Evolutionary conservation across 2,329 filamentous ascomycete genomes (phyloP).

Genomic region (Pyrenophora tritici-repentis): DNA sequence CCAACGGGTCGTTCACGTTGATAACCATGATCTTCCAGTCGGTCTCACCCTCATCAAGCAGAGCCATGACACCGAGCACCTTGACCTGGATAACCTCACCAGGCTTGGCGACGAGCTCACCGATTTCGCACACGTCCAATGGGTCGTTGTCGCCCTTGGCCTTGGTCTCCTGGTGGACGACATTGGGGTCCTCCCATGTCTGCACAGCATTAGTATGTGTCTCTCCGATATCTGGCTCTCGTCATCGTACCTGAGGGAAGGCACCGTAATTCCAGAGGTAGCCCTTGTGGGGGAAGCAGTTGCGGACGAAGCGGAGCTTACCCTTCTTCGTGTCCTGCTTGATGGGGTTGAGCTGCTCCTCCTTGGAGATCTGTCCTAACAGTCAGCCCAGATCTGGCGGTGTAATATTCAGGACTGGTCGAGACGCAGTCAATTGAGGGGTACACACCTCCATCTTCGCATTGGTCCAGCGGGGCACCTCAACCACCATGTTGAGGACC

Average conservation of each 20-base stretch:
- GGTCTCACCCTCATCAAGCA: conserved; percentile 99
- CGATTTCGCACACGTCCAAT: conserved; percentile 98
- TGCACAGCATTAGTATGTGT: conserved; percentile 51
- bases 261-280: conserved; percentile 99
- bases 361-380: conserved; percentile 84
- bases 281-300: conserved; percentile 99
- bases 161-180: conserved; percentile 97
- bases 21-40: conserved; percentile 99
- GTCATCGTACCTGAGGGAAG: conserved; percentile 82
- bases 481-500: conserved; percentile 98
- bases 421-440: conserved; percentile 11
- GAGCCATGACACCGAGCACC: conserved; percentile 98
- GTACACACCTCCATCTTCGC: conserved; percentile 92
- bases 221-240: conserved; percentile 36
- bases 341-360: conserved; percentile 97
- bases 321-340: conserved; percentile 99
- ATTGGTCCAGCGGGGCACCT: conserved; percentile 99
- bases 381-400: conserved; percentile 24
- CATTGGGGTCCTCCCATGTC: conserved; percentile 99
- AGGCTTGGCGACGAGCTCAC: conserved; percentile 93
- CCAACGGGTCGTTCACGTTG: conserved; percentile 95
- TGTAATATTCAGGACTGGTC: background rate
- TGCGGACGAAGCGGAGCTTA: conserved; percentile 98
- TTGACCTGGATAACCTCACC: conserved; percentile 99
- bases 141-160: conserved; percentile 99